phyloP scores from a whole-genome alignment of 108 stramenopile species.

The Cyclotella sp. region DNA sequence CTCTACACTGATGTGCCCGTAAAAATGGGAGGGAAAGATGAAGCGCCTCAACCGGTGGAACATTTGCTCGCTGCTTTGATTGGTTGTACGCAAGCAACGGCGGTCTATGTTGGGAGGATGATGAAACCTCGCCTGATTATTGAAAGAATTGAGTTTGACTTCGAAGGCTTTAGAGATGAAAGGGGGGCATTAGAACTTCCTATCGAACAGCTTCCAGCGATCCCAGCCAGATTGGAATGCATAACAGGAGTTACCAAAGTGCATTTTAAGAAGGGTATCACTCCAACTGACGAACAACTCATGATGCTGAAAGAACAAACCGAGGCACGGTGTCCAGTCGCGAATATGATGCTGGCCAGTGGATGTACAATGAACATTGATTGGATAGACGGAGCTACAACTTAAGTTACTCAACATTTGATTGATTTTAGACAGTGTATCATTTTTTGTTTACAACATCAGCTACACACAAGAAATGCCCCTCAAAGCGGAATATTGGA shows the following conservation, averaged over 20 bases:
- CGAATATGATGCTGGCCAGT: constrained; percentile 79
- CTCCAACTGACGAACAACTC: constrained; percentile 48
- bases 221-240: constrained; percentile 57
- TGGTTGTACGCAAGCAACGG: constrained; percentile 86
- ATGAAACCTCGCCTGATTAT: constrained; percentile 64
- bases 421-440: neutral
- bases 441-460: neutral
- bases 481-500: constrained; percentile 95
- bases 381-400: constrained; percentile 56
- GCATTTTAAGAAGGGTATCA: constrained; percentile 30
- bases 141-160: constrained; percentile 64
- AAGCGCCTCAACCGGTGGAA: constrained; percentile 84
- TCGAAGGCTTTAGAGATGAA: constrained; percentile 67
- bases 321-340: constrained; percentile 83
- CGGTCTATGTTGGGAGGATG: constrained; percentile 74
- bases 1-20: constrained; percentile 77
- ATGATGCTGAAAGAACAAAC: constrained; percentile 67
- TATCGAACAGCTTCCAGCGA: constrained; percentile 52
- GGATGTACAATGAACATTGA: constrained; percentile 74
- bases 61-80: constrained; percentile 69
- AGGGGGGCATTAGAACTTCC: constrained; percentile 75
- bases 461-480: neutral
- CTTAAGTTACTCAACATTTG: neutral
- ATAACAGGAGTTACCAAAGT: constrained; percentile 60
- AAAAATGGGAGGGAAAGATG: constrained; percentile 73